phyloP scores from a whole-genome alignment of 305 asterid species.

The Rubia tinctorum region DNA sequence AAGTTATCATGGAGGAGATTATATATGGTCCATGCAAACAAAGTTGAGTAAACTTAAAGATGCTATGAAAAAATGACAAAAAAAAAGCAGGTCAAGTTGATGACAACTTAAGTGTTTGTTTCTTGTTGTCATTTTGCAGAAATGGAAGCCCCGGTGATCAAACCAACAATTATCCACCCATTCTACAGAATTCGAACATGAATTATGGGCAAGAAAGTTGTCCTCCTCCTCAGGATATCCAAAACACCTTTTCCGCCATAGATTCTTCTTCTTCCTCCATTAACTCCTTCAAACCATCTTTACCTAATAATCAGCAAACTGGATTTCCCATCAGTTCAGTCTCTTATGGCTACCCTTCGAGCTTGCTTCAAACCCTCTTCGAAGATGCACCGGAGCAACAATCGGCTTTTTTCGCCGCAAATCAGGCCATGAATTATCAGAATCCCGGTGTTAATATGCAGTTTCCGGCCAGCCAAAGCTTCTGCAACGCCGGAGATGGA shows the following conservation, averaged over 20 bases:
- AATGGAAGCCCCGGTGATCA: conserved; percentile 27
- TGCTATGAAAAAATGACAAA: background rate
- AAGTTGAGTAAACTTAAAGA: conserved; percentile 13
- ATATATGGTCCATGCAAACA: conserved; percentile 18
- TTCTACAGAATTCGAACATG: conserved; percentile 25
- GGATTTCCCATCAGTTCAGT: conserved; percentile 26
- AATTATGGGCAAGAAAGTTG: conserved; percentile 30
- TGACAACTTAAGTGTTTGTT: conserved; percentile 13
- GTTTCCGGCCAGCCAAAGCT: conserved; percentile 29
- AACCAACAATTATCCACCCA: conserved; percentile 21
- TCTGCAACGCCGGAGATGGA: conserved; percentile 22
- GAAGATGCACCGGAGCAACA: conserved; percentile 28
- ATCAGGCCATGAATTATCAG: conserved; percentile 30
- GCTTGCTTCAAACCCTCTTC: conserved; percentile 40
- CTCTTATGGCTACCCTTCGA: conserved; percentile 38
- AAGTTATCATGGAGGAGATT: background rate
- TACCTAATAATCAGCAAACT: background rate
- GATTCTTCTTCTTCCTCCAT: conserved; percentile 24
- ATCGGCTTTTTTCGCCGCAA: conserved; percentile 24
- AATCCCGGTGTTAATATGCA: conserved; percentile 12
- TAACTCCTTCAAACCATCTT: background rate
- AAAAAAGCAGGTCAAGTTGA: conserved; percentile 21
- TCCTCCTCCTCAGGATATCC: conserved; percentile 16
- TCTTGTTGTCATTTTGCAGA: conserved; percentile 32
- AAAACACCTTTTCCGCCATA: conserved; percentile 24